phyloP scores from a whole-genome alignment of 164 flowering plant species.

The Nymphaea thermarum region DNA sequence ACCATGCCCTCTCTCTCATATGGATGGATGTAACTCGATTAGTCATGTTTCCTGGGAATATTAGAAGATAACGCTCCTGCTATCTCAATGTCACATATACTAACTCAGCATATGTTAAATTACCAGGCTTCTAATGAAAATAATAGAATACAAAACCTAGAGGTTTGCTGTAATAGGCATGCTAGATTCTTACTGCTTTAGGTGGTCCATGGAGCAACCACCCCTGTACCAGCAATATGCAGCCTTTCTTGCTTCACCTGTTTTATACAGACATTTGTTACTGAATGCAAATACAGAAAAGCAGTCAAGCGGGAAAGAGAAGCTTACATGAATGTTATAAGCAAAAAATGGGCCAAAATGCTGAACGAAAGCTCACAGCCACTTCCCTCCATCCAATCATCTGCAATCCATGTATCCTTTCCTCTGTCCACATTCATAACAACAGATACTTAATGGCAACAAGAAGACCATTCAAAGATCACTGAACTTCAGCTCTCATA shows the following conservation, averaged over 20 bases:
- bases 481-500: too few relatives aligned
- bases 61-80: too few relatives aligned
- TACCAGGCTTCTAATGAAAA: too few relatives aligned
- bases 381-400: conserved; percentile 86
- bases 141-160: conserved; percentile 15
- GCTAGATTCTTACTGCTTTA: conserved; percentile 67
- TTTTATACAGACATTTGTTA: not conserved
- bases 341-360: conserved; percentile 88
- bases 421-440: conserved; percentile 37
- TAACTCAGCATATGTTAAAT: too few relatives aligned
- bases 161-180: conserved; percentile 49
- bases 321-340: conserved; percentile 76
- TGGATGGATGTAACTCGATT: too few relatives aligned
- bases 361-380: conserved; percentile 88
- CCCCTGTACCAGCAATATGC: conserved; percentile 84
- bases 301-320: not conserved
- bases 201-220: conserved; percentile 76
- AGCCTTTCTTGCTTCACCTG: conserved; percentile 91
- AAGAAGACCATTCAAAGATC: too few relatives aligned
- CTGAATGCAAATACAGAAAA: not conserved
- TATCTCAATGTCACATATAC: too few relatives aligned
- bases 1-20: too few relatives aligned
- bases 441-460: too few relatives aligned
- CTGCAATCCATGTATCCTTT: conserved; percentile 83
- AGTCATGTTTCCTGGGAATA: too few relatives aligned